A percentile compares a stretch with the other conserved stretches of the same genome.
Conservation (phyloP, 768 basidiomycete species). For the Russula olivacea region DNA sequence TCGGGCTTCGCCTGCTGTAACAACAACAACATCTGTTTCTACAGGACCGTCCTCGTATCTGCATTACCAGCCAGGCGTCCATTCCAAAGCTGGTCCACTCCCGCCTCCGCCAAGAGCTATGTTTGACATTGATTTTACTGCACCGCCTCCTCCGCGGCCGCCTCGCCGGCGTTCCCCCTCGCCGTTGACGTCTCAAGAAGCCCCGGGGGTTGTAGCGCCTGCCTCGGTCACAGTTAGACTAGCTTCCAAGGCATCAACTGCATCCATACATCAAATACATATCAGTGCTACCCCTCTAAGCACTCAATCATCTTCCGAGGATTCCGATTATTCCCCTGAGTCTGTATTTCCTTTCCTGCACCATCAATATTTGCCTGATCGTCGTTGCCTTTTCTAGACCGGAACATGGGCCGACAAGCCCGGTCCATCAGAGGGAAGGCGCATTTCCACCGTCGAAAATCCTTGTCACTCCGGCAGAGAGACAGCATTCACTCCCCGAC, state of each 20-base stretch:
- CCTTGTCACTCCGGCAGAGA: constrained; percentile 21
- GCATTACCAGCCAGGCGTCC: constrained; percentile 59
- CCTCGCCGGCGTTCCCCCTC: constrained; percentile 56
- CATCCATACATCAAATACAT: constrained; percentile 18
- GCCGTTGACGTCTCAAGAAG: constrained; percentile 34
- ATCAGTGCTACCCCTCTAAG: constrained; percentile 2
- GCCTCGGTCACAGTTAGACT: constrained; percentile 47
- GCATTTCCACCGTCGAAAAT: constrained; percentile 52
- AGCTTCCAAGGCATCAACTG: constrained; percentile 12
- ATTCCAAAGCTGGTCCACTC: constrained; percentile 67
- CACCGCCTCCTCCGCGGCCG: constrained; percentile 54
- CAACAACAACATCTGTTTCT: not conserved
- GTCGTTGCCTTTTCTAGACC: constrained; percentile 6
- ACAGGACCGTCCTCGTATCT: constrained; percentile 40
- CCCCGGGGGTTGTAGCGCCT: constrained; percentile 24
- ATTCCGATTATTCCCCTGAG: constrained; percentile 13
- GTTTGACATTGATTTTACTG: constrained; percentile 38
- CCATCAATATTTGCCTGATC: not conserved
- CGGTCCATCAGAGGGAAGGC: constrained; percentile 45
- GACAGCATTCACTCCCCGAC: not conserved
- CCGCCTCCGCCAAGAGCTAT: constrained; percentile 61
- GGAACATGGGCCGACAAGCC: constrained; percentile 1
- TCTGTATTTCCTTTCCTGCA: not conserved
- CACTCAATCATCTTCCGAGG: constrained; percentile 2
- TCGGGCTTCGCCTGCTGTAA: not conserved